These are phyloP conservation scores for Rhodotorula kratochvilovae DNA, from an alignment of 768 basidiomycete genomes.

Conservation along the genomic window DNA sequence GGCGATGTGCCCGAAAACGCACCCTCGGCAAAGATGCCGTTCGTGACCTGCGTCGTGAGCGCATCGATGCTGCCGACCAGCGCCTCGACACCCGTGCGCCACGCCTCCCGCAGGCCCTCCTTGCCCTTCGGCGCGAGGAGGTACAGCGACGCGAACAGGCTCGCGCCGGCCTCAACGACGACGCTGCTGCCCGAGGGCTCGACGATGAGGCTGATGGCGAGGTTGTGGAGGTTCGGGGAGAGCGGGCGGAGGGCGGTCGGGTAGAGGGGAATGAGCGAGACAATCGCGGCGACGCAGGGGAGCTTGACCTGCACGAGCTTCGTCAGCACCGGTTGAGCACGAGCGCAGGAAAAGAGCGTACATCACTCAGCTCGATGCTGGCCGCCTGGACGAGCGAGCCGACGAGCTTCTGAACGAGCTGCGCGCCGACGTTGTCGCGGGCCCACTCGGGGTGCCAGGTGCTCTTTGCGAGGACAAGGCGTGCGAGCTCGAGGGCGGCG, in stretches of 20 bases:
- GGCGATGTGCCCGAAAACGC: background rate
- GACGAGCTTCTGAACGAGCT: slow-evolving; percentile 32
- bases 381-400: slow-evolving; percentile 12
- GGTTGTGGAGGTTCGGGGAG: slow-evolving; percentile 25
- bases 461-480: slow-evolving; percentile 24
- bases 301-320: slow-evolving; percentile 8
- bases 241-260: slow-evolving; percentile 37
- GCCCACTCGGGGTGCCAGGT: slow-evolving; percentile 37
- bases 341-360: background rate
- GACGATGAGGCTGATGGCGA: slow-evolving; percentile 24
- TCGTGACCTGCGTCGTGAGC: slow-evolving; percentile 1
- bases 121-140: slow-evolving; percentile 34
- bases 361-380: slow-evolving; percentile 11
- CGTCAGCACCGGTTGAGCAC: fast-evolving
- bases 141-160: slow-evolving; percentile 34
- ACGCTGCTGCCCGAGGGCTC: background rate
- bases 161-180: slow-evolving; percentile 14
- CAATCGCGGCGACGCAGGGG: slow-evolving; percentile 22
- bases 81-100: slow-evolving; percentile 35
- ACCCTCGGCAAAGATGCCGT: slow-evolving; percentile 34
- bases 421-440: slow-evolving; percentile 34
- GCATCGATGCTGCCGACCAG: slow-evolving; percentile 20
- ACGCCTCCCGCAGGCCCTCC: slow-evolving; percentile 36
- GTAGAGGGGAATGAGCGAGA: slow-evolving; percentile 34
- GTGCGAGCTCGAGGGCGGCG: slow-evolving; percentile 21